These are phyloP conservation scores for Aspergillus vadensis DNA, from an alignment of 2,329 filamentous ascomycete species.

Conservation along the genomic window DNA sequence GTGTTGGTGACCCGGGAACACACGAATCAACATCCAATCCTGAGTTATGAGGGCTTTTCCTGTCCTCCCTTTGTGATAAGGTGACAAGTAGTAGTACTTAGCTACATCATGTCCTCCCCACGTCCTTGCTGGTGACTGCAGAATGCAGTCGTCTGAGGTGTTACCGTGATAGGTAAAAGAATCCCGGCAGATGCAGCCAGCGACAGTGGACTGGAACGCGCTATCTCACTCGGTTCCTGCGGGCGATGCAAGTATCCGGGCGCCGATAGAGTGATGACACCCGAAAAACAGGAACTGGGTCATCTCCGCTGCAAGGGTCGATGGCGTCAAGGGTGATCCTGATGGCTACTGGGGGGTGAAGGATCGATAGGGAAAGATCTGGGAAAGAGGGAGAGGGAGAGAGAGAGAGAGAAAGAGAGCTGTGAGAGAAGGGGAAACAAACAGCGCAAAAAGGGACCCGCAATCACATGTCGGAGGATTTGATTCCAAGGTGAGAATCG, in stretches of 20 bases:
- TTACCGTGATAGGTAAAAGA: background rate
- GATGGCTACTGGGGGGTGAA: too few species aligned
- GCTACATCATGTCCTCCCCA: background rate
- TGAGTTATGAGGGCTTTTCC: too few species aligned
- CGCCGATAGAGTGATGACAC: background rate
- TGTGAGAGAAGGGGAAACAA: background rate
- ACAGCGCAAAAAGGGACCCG: background rate
- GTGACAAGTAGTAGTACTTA: too few species aligned
- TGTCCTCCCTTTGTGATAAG: too few species aligned
- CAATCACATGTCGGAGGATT: constrained; percentile 6
- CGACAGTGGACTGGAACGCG: background rate
- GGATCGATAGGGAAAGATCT: background rate
- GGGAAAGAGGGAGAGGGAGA: background rate
- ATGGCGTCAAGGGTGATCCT: background rate
- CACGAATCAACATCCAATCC: too few species aligned
- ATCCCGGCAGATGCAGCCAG: background rate
- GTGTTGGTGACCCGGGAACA: too few species aligned
- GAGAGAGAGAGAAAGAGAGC: too few species aligned
- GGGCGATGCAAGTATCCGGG: background rate
- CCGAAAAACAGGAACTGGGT: background rate
- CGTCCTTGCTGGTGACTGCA: background rate
- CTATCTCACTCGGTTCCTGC: background rate
- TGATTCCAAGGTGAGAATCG: background rate
- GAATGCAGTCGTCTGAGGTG: background rate
- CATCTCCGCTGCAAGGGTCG: background rate